Conservation (phyloP, 331 rosid species). For the Quercus phellos region DNA sequence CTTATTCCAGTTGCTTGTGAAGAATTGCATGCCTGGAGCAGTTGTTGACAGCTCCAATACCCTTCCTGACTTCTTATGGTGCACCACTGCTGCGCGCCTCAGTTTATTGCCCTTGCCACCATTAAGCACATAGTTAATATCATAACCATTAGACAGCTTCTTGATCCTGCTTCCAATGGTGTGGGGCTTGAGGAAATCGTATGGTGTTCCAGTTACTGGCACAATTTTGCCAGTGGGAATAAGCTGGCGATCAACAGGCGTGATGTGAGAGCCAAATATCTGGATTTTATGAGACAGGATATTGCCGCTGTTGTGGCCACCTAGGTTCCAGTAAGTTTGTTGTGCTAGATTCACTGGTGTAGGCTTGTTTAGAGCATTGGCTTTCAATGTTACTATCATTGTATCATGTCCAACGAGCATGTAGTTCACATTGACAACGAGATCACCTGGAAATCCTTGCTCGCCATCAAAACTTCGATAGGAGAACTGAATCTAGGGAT, state of each 20-base stretch:
- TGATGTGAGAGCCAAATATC: constrained; percentile 52
- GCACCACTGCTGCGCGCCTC: constrained; percentile 40
- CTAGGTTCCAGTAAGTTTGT: constrained; percentile 72
- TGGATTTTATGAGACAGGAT: constrained; percentile 48
- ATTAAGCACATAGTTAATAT: constrained; percentile 59
- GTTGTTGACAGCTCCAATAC: constrained; percentile 44
- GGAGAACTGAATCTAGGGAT: constrained; percentile 56
- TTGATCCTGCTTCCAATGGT: constrained; percentile 49
- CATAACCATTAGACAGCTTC: constrained; percentile 45
- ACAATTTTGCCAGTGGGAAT: constrained; percentile 55
- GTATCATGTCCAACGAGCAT: constrained; percentile 36
- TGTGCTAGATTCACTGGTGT: constrained; percentile 73
- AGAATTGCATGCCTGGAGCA: constrained; percentile 65
- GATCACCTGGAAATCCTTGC: constrained; percentile 86
- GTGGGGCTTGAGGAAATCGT: constrained; percentile 57
- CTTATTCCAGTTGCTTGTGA: constrained; percentile 38
- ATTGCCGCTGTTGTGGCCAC: constrained; percentile 57
- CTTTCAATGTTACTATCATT: constrained; percentile 49
- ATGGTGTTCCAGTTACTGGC: constrained; percentile 58
- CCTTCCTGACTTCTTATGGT: constrained; percentile 57
- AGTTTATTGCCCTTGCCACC: constrained; percentile 14
- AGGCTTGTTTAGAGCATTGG: constrained; percentile 67
- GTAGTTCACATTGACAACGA: constrained; percentile 48
- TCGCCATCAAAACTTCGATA: constrained; percentile 74
- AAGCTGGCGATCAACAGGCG: constrained; percentile 31